Conservation (phyloP, 2,329 filamentous ascomycete species). For the Microcyclosporella mali region DNA sequence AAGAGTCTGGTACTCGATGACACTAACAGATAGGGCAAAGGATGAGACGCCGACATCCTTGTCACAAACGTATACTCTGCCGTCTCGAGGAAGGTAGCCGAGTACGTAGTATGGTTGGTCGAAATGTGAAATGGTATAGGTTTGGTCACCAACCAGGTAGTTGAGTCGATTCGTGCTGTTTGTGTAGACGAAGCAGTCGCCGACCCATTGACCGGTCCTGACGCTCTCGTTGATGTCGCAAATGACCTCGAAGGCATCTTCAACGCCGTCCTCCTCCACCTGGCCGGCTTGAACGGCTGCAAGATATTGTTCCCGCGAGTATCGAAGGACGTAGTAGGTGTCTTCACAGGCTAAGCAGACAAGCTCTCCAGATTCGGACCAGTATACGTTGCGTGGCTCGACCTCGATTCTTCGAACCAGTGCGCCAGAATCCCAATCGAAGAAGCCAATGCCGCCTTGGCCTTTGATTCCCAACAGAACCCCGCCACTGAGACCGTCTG, state of each 20-base stretch:
- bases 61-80: constrained; percentile 89
- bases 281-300: constrained; percentile 75
- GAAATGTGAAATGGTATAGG: constrained; percentile 95
- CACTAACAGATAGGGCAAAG: constrained; percentile 81
- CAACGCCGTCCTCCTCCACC: constrained; percentile 85
- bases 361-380: constrained; percentile 93
- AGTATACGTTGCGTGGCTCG: constrained; percentile 70
- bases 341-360: constrained; percentile 91
- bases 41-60: constrained; percentile 92
- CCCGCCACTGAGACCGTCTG: constrained; percentile 83
- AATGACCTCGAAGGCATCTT: constrained; percentile 91
- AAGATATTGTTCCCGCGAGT: constrained; percentile 80
- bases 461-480: constrained; percentile 90
- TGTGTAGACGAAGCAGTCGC: constrained; percentile 98
- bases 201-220: constrained; percentile 93
- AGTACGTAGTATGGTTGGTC: constrained; percentile 92
- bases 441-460: constrained; percentile 89
- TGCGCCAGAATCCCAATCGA: constrained; percentile 87
- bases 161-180: constrained; percentile 94
- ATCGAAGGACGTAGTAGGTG: constrained; percentile 88
- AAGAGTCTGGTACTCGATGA: constrained; percentile 94
- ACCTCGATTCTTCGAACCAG: constrained; percentile 88
- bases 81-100: constrained; percentile 91
- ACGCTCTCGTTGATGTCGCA: constrained; percentile 93
- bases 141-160: constrained; percentile 96